phyloP scores from a whole-genome alignment of 2,329 filamentous ascomycete species.

The Orbilia quercus region DNA sequence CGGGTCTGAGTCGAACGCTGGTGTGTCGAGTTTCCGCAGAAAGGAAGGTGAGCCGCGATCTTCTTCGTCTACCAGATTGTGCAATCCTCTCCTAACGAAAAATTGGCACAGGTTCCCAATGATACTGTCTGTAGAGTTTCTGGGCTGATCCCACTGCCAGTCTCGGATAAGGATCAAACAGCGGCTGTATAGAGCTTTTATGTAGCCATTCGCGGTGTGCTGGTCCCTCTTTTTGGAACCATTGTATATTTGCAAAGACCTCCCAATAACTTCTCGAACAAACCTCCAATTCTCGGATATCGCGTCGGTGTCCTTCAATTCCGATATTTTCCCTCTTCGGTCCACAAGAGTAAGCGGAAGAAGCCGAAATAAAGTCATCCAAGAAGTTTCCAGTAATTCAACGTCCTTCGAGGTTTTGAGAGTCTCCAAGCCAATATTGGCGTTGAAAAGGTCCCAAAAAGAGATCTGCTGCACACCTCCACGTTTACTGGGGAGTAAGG shows the following conservation, averaged over 20 bases:
- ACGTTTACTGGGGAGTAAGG: constrained; percentile 61
- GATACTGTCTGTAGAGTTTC: constrained; percentile 64
- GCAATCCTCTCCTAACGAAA: constrained; percentile 72
- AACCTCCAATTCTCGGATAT: constrained; percentile 72
- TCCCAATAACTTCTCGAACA: constrained; percentile 70
- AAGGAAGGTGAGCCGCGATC: constrained; percentile 72
- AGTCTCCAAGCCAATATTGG: constrained; percentile 63
- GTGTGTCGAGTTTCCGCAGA: constrained; percentile 68
- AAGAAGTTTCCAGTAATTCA: constrained; percentile 68
- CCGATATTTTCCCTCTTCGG: constrained; percentile 66
- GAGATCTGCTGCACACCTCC: neutral
- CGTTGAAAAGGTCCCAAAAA: constrained; percentile 61
- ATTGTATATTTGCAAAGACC: constrained; percentile 71
- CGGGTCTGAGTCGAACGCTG: constrained; percentile 66
- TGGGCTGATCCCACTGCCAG: constrained; percentile 73
- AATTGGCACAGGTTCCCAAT: constrained; percentile 75
- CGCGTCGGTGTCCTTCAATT: constrained; percentile 41
- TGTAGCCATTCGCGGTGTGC: constrained; percentile 16
- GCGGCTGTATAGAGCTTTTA: constrained; percentile 70
- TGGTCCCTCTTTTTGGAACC: constrained; percentile 62
- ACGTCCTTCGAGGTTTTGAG: constrained; percentile 25
- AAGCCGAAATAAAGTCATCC: constrained; percentile 71
- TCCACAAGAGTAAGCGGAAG: constrained; percentile 73
- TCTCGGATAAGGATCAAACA: constrained; percentile 72
- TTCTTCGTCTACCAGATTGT: constrained; percentile 74